Base-by-base conservation (phyloP, 371 early-diverging fungal species). In the Capillidium heterosporum region DNA sequence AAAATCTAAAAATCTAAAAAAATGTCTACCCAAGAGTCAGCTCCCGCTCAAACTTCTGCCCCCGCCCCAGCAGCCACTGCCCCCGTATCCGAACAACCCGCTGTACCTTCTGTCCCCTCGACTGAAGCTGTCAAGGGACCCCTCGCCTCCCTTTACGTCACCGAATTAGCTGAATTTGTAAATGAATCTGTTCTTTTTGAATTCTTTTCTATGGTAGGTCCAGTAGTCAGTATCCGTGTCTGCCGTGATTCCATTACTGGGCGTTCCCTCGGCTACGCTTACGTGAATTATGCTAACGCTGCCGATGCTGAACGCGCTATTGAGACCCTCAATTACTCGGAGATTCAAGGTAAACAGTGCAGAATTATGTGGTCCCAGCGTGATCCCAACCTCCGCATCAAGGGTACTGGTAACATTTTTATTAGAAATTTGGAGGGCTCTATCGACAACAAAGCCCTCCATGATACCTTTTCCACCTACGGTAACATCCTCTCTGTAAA, bases 351-450 rank as follows among this genome's bases (percentile, higher is more conserved):
- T 61, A 81, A 82, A 63, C 81, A 92, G 52, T 92, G 95, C 76
- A 91, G 98, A 61, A 93, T 97, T 72, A 97, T 97, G 98, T 95
- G 95, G 95, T 91, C 92, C 57, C 93, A 97, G 79, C 87, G 98
- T 61, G 95, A 97, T 75, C 98, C 98, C 27, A 78, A 91, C 56
- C 76, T 89, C 60, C 93, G 98, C 71, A 82, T 82, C 68, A 80
- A 82, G 58, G 95, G 96, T 48, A 73, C 79, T 29, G 97, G 95
- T 60, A 99, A 99, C 77, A 85, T 99, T 66, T 95, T 99, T 73
- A 98, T 99, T 80, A 99, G 99, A 82, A 99, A 99, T 85, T 76
- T 99, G 42, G 95, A 95, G 71, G 68, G 80, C 48, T 65, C 87
- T 58, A 95, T 96, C 62, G 97, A 96, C 73, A 89, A 92, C 84